A percentile compares a stretch with the other conserved stretches of the same genome.
phyloP scores from a whole-genome alignment of 257 asterid genomes.

The Agastache rugosa region DNA sequence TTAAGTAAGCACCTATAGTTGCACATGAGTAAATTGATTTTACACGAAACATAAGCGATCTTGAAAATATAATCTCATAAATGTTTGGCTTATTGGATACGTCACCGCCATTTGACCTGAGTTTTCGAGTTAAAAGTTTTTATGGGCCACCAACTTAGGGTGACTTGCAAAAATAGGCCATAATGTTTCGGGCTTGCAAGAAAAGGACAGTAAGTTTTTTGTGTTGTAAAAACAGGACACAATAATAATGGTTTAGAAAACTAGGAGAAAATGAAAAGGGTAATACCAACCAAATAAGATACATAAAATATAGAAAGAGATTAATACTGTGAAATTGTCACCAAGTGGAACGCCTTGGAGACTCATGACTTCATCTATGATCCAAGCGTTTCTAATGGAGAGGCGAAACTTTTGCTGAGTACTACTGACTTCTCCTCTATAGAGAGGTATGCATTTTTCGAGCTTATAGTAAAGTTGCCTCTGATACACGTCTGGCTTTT shows the following conservation, averaged over 20 bases:
- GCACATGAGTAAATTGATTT: no score
- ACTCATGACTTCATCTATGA: slow-evolving; percentile 92
- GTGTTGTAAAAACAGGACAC: no score
- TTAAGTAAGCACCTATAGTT: no score
- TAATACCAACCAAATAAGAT: not conserved
- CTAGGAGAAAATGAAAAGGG: not conserved
- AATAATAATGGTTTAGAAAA: slow-evolving; percentile 10
- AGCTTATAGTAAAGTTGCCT: slow-evolving; percentile 88
- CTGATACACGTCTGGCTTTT: slow-evolving; percentile 77
- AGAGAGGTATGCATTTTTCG: slow-evolving; percentile 75
- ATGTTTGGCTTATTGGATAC: no score
- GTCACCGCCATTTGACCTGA: no score
- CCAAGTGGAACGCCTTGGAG: slow-evolving; percentile 96
- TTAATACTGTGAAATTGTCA: slow-evolving; percentile 66
- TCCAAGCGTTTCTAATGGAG: slow-evolving; percentile 71
- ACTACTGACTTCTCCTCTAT: slow-evolving; percentile 90
- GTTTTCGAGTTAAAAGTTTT: no score
- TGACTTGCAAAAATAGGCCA: no score
- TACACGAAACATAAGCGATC: no score
- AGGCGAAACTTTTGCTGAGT: slow-evolving; percentile 84
- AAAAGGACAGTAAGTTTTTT: no score
- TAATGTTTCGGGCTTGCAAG: no score
- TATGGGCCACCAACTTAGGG: no score
- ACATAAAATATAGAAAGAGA: not conserved
- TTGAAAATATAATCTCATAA: no score